Evolutionary conservation across 2,329 filamentous ascomycete genomes (phyloP).

Genomic region (Aspergillus oerlinghausenensis): DNA sequence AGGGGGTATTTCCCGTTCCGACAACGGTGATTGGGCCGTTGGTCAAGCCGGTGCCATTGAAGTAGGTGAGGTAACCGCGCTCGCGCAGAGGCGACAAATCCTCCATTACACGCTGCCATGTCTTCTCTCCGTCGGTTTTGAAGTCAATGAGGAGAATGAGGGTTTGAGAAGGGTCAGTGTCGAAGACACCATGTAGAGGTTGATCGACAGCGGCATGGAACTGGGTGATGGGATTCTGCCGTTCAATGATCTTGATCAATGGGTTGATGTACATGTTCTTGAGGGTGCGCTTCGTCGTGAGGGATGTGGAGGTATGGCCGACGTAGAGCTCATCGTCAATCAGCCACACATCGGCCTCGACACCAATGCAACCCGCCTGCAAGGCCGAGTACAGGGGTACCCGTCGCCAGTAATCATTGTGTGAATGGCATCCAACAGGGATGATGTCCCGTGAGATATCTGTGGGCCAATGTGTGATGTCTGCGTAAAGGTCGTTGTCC

Average conservation of each 20-base stretch:
- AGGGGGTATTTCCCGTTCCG: slow-evolving; percentile 51
- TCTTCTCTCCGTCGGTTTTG: slow-evolving; percentile 37
- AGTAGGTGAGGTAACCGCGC: slow-evolving; percentile 48
- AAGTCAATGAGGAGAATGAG: slow-evolving; percentile 53
- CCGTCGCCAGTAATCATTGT: slow-evolving; percentile 57
- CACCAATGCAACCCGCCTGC: slow-evolving; percentile 50
- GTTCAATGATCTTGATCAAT: slow-evolving; percentile 45
- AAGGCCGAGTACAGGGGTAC: slow-evolving; percentile 54
- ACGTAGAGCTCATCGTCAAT: slow-evolving; percentile 52
- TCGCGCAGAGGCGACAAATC: slow-evolving; percentile 47
- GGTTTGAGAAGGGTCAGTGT: slow-evolving; percentile 45
- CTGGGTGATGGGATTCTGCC: slow-evolving; percentile 43
- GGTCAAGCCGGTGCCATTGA: slow-evolving; percentile 41
- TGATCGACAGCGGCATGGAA: slow-evolving; percentile 28
- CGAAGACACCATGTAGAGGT: slow-evolving; percentile 47
- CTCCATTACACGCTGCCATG: slow-evolving; percentile 34
- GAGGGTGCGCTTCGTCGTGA: slow-evolving; percentile 47
- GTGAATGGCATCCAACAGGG: slow-evolving; percentile 52
- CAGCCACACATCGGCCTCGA: slow-evolving; percentile 57
- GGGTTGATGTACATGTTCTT: slow-evolving; percentile 51
- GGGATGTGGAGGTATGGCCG: slow-evolving; percentile 47
- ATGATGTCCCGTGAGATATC: slow-evolving; percentile 48
- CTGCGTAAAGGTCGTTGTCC: slow-evolving; percentile 34
- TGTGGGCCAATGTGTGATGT: slow-evolving; percentile 40
- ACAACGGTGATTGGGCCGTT: slow-evolving; percentile 50